Evolutionary conservation across 2,329 filamentous ascomycete species (phyloP).

Genomic region (Leptographium radiaticola): DNA sequence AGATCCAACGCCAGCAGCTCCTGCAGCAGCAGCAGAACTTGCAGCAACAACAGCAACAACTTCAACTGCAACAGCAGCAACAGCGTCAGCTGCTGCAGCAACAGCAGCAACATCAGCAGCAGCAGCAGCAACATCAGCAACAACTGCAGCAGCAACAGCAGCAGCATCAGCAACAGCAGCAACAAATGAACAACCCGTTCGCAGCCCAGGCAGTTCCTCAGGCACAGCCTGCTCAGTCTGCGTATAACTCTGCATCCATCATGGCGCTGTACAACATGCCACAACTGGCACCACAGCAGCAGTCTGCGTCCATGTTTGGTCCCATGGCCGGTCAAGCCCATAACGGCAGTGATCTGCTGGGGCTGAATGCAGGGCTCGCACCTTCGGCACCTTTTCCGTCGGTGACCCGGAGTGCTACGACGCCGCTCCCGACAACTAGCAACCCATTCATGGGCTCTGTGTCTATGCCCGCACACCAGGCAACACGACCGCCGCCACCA

Average conservation of each 20-base stretch:
- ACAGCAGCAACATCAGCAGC: neutral
- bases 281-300: constrained; percentile 31
- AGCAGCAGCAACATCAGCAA: neutral
- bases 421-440: constrained; percentile 24
- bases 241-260: constrained; percentile 59
- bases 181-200: constrained; percentile 19
- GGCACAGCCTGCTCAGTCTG: constrained; percentile 20
- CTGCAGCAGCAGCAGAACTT: constrained; percentile 1
- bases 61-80: neutral
- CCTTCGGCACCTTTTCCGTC: constrained; percentile 16
- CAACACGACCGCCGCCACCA: constrained; percentile 4
- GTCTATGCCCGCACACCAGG: constrained; percentile 8
- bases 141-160: neutral
- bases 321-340: neutral
- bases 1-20: constrained; percentile 3
- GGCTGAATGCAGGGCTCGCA: constrained; percentile 6
- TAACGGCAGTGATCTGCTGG: neutral
- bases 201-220: constrained; percentile 18
- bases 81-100: neutral
- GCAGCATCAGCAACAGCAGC: constrained; percentile 1
- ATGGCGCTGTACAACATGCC: constrained; percentile 60
- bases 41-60: constrained; percentile 2
- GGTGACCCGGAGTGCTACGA: constrained; percentile 18
- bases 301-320: neutral
- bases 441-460: constrained; percentile 42